phyloP scores from a whole-genome alignment of 75 land plant species.

The Cupressus sempervirens region DNA sequence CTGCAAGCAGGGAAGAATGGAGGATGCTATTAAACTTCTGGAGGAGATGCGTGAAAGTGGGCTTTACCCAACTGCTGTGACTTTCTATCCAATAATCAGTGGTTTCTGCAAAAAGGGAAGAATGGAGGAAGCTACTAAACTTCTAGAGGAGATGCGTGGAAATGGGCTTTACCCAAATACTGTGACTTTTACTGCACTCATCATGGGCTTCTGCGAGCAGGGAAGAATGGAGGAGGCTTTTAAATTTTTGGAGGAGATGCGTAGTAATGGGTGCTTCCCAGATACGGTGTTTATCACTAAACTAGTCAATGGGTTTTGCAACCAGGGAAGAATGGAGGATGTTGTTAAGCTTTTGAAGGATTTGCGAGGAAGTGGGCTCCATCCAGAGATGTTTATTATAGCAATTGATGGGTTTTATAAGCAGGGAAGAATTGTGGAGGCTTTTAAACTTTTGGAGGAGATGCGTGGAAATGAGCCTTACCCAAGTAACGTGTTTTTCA shows the following conservation, averaged over 20 bases:
- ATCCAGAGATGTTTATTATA: constrained; percentile 36
- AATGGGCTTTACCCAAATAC: constrained; percentile 19
- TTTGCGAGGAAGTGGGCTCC: constrained; percentile 32
- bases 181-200: constrained; percentile 31
- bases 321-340: constrained; percentile 19
- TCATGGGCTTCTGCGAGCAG: too few relatives aligned
- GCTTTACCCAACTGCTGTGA: too few relatives aligned
- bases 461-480: constrained; percentile 33
- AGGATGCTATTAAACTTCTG: too few relatives aligned
- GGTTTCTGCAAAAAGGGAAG: background rate
- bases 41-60: too few relatives aligned
- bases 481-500: constrained; percentile 48
- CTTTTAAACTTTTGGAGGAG: constrained; percentile 35
- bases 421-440: constrained; percentile 46
- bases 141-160: constrained; percentile 33
- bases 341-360: constrained; percentile 34
- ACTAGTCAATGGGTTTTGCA: too few relatives aligned
- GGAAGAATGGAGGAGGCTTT: too few relatives aligned
- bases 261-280: too few relatives aligned
- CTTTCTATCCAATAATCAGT: too few relatives aligned
- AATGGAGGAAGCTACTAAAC: constrained; percentile 38
- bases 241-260: too few relatives aligned
- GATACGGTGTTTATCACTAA: too few relatives aligned
- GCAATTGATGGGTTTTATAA: constrained; percentile 56
- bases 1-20: too few relatives aligned